A percentile compares a stretch with the other conserved stretches of the same genome.
phyloP scores from a whole-genome alignment of 768 basidiomycete species.

The Mycena kentingensis region DNA sequence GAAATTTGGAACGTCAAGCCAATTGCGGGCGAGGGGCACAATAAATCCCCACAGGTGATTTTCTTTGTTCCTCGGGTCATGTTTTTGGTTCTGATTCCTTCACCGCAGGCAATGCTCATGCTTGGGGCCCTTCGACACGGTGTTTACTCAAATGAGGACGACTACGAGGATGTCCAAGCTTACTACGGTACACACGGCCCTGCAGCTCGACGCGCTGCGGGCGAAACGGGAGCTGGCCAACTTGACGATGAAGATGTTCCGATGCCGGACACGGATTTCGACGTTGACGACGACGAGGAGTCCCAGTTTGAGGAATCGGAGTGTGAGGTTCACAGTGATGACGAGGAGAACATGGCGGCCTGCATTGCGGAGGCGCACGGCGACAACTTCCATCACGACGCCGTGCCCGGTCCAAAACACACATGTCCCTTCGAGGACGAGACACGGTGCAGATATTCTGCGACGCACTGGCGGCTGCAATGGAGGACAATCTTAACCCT shows the following conservation, averaged over 20 bases:
- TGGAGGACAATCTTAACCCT: slow-evolving; percentile 1
- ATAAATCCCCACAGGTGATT: slow-evolving; percentile 14
- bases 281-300: background rate
- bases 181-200: slow-evolving; percentile 14
- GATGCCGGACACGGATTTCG: background rate
- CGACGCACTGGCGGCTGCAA: background rate
- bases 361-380: slow-evolving; percentile 7
- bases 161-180: slow-evolving; percentile 8
- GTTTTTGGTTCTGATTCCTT: background rate
- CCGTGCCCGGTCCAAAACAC: slow-evolving; percentile 9
- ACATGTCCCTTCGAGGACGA: slow-evolving; percentile 8
- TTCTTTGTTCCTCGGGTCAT: background rate
- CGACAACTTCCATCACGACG: slow-evolving; percentile 11
- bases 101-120: slow-evolving; percentile 5
- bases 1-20: slow-evolving; percentile 34
- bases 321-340: too few relatives aligned
- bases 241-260: slow-evolving; percentile 9
- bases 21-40: slow-evolving; percentile 24
- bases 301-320: background rate
- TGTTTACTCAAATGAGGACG: slow-evolving; percentile 6
- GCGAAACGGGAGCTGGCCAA: slow-evolving; percentile 8
- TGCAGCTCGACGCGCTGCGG: background rate
- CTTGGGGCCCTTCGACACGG: slow-evolving; percentile 7
- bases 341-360: background rate
- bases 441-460: slow-evolving; percentile 1